Evolutionary conservation across 2,329 filamentous ascomycete species (phyloP), one percentile per base, ranked within the genome.

Genomic region (Stagonosporopsis chrysanthemi): DNA sequence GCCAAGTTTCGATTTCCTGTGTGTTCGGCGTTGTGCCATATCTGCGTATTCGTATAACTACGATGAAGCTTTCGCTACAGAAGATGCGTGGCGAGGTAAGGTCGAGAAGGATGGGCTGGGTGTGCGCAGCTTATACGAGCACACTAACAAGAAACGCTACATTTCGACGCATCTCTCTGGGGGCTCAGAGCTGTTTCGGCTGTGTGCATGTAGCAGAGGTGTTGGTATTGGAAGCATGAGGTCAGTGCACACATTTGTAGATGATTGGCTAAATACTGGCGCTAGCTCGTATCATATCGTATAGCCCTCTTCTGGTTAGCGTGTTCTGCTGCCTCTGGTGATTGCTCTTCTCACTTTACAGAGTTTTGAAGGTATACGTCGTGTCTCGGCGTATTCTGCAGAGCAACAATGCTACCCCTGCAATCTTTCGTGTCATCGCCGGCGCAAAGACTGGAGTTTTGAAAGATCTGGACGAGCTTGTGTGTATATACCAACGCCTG

Each of bases 1-100:
- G 5, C 65, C 66, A 19, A 60, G 47, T 19, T 63, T 57, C 8
- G 65, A 66, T 48, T 69, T 69, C 24, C 54, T 64, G 58, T 68
- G 66, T 24, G 60, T 43, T 33, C 61, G 55, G 17, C 64, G 54
- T 9, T 52, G 48, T 31, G 58, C 24, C 52, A 49, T 56, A 11
- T 29, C 31, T 35, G 28, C 46, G 17, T 47, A 40, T 39, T 14
- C 53, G 46, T 47, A 52, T 57, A 29, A 14, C 8, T 2, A 12
- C 9, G 17, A 35, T 19, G 46, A 40, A 23, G 17, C 19, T 4
- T 47, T 9, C 24, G 19, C 22, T 11, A 1, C 23, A 3, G n/a
- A 29, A 41, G 28, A 42, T 38, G 35, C 22, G 39, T n/a, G 28
- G 26, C 19, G 28, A 41, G 15, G 24, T 43, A 35, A 36, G 35